Evolutionary conservation across 371 early-diverging fungal genomes (phyloP).

Genomic region (Chytridium lagenaria): DNA sequence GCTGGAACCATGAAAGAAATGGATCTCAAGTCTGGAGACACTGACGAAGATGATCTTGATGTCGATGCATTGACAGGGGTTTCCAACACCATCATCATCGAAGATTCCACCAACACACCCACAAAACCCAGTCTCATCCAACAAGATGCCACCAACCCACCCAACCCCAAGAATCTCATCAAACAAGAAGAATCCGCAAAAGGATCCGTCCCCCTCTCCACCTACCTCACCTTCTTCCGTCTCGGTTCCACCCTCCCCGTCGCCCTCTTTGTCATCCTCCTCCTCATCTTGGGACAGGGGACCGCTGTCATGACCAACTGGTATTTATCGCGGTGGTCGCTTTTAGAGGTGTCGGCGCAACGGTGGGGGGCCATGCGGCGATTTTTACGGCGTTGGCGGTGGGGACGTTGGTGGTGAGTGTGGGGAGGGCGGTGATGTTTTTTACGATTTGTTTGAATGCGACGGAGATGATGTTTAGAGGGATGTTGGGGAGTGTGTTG

Average conservation of each 20-base stretch:
- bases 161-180: neutral
- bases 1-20: conserved; percentile 23
- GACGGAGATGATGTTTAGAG: conserved; percentile 35
- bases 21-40: neutral
- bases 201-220: conserved; percentile 38
- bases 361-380: conserved; percentile 10
- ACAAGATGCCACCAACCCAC: neutral
- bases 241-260: conserved; percentile 35
- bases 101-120: neutral
- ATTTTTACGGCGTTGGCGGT: conserved; percentile 38
- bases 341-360: conserved; percentile 25
- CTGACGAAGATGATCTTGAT: neutral
- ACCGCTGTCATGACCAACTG: conserved; percentile 41
- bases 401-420: conserved; percentile 31
- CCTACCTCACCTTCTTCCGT: conserved; percentile 46
- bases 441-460: conserved; percentile 41
- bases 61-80: neutral
- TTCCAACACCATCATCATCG: neutral
- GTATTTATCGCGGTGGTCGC: conserved; percentile 50
- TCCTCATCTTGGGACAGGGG: conserved; percentile 44
- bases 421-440: conserved; percentile 47
- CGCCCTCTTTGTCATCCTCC: conserved; percentile 26
- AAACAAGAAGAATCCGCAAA: conserved; percentile 39
- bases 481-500: conserved; percentile 48
- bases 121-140: neutral